Evolutionary conservation across 1,284 basidiomycete genomes (phyloP).

Genomic region (Austroboletus novae-zelandiae): DNA sequence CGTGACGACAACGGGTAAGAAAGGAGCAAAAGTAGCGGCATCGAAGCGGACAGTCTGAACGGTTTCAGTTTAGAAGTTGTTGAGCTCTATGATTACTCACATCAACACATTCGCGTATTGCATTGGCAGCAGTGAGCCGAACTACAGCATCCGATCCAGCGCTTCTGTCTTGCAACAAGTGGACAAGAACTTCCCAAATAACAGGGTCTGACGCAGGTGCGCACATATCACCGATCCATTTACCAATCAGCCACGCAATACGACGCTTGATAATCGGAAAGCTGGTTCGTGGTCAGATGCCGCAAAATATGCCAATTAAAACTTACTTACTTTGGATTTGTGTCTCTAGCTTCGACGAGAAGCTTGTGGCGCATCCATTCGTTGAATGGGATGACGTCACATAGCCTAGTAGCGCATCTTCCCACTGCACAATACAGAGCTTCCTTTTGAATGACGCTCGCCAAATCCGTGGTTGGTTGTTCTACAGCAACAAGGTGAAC

Average conservation of each 20-base stretch:
- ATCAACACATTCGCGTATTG: constrained; percentile 78
- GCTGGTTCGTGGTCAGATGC: constrained; percentile 40
- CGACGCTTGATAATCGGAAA: constrained; percentile 87
- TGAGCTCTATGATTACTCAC: constrained; percentile 44
- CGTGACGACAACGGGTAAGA: constrained; percentile 54
- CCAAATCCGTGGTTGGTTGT: constrained; percentile 54
- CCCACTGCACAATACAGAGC: constrained; percentile 88
- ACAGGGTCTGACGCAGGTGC: constrained; percentile 57
- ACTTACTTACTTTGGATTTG: constrained; percentile 55
- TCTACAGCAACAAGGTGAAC: constrained; percentile 35
- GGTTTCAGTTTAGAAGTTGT: constrained; percentile 4
- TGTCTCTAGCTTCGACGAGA: constrained; percentile 52
- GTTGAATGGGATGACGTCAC: constrained; percentile 62
- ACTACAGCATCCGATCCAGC: constrained; percentile 78
- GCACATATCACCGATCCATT: constrained; percentile 73
- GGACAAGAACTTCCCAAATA: constrained; percentile 78
- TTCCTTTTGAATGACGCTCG: constrained; percentile 75
- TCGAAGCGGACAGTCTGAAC: constrained; percentile 62
- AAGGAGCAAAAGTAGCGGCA: constrained; percentile 55
- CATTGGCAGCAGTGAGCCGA: constrained; percentile 74
- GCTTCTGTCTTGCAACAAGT: constrained; percentile 68
- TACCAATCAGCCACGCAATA: constrained; percentile 87
- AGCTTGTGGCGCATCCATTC: constrained; percentile 65
- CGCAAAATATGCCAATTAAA: neutral
- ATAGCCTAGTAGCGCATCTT: constrained; percentile 71